phyloP scores from a whole-genome alignment of 176 grass and related monocot species.

The Carex kokanica region DNA sequence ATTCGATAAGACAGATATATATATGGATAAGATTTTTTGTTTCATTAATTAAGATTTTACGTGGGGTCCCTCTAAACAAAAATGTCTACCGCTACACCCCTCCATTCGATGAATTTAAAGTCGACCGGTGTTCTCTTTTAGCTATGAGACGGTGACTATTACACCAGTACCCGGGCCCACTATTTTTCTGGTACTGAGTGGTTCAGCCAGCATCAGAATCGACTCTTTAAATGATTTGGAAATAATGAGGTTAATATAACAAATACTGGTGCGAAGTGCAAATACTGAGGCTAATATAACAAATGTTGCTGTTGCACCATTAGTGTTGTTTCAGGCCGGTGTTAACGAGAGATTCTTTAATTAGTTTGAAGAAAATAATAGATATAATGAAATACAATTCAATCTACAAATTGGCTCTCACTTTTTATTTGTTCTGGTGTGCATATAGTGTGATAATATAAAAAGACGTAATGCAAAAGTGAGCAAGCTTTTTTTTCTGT shows the following conservation, averaged over 20 bases:
- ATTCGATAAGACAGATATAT: too few species aligned
- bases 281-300: conserved; percentile 50
- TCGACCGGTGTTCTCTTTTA: conserved; percentile 43
- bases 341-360: conserved; percentile 66
- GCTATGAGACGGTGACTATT: conserved; percentile 39
- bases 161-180: conserved; percentile 54
- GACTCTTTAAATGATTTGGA: conserved; percentile 25
- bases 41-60: too few species aligned
- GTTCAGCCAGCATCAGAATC: conserved; percentile 43
- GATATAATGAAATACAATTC: not conserved
- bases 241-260: conserved; percentile 24
- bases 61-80: conserved; percentile 36
- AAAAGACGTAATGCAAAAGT: not conserved
- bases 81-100: conserved; percentile 56
- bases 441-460: not conserved
- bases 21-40: too few species aligned
- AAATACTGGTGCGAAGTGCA: conserved; percentile 40
- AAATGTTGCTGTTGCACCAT: conserved; percentile 20
- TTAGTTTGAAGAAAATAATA: conserved; percentile 25
- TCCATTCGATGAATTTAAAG: conserved; percentile 80
- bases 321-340: conserved; percentile 63
- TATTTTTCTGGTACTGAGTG: conserved; percentile 53
- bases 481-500: not conserved
- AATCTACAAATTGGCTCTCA: not conserved
- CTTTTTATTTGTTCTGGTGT: not conserved